phyloP scores from a whole-genome alignment of 192 early-diverging fungal genomes.

The Coemansia interrupta region DNA sequence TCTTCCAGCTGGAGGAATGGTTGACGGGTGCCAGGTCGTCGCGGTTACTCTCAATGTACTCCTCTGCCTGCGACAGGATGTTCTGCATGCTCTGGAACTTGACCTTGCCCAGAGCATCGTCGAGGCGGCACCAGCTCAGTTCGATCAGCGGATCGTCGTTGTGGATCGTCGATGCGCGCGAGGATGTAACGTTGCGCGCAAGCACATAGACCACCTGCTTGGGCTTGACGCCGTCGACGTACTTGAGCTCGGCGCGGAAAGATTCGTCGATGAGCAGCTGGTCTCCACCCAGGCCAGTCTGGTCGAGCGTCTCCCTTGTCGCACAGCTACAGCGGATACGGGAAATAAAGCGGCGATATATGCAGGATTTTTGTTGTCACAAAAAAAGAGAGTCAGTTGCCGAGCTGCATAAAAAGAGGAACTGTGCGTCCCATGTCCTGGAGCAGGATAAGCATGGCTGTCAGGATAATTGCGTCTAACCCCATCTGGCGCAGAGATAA shows the following conservation, averaged over 20 bases:
- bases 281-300: constrained; percentile 66
- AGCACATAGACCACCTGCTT: constrained; percentile 79
- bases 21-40: constrained; percentile 26
- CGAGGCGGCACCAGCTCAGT: constrained; percentile 66
- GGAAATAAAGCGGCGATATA: too few relatives aligned
- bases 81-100: constrained; percentile 81
- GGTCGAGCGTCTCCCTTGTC: constrained; percentile 68
- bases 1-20: constrained; percentile 38
- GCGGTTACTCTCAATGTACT: constrained; percentile 61
- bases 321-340: constrained; percentile 61
- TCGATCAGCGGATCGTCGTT: constrained; percentile 51
- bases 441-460: too few relatives aligned
- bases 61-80: constrained; percentile 65
- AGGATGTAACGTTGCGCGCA: constrained; percentile 62
- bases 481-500: background rate
- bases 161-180: constrained; percentile 49
- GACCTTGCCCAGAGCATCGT: constrained; percentile 64
- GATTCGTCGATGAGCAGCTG: constrained; percentile 68
- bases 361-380: too few relatives aligned
- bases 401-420: too few relatives aligned
- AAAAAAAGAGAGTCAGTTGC: too few relatives aligned
- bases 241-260: constrained; percentile 76
- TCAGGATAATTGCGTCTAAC: too few relatives aligned
- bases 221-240: constrained; percentile 74
- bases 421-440: too few relatives aligned